Percentiles rank a stretch among this genome's conserved stretches.
Conservation (phyloP, 2,329 filamentous ascomycete genomes). For the Westerdykella sp. region DNA sequence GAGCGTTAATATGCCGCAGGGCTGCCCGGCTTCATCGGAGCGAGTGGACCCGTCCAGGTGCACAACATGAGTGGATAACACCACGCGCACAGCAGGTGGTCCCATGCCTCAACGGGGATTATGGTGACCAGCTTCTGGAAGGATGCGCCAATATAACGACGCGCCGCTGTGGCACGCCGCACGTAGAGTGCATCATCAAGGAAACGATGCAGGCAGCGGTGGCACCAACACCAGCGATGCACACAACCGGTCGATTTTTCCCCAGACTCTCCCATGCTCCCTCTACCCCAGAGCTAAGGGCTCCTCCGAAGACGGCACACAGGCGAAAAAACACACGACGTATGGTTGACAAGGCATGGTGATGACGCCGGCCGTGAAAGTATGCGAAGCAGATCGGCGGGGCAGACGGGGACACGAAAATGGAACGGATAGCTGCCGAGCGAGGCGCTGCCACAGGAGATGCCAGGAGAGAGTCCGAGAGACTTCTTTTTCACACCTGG, state of each 20-base stretch:
- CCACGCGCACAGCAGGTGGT: slow-evolving; percentile 5
- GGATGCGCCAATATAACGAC: slow-evolving; percentile 9
- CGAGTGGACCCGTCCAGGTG: slow-evolving; percentile 7
- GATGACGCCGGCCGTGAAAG: not conserved
- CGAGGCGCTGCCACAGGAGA: too few relatives aligned
- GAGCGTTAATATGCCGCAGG: slow-evolving; percentile 5
- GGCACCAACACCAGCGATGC: too few relatives aligned
- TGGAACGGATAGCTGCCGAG: slow-evolving; percentile 16
- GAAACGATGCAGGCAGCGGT: too few relatives aligned
- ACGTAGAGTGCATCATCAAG: slow-evolving; percentile 14
- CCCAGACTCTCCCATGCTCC: not conserved
- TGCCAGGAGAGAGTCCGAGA: too few relatives aligned
- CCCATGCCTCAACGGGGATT: slow-evolving; percentile 3
- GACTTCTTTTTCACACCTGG: too few relatives aligned
- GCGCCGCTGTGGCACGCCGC: slow-evolving; percentile 18
- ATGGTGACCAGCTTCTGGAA: slow-evolving; percentile 19
- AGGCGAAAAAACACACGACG: not conserved
- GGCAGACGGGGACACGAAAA: slow-evolving; percentile 20
- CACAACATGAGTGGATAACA: slow-evolving; percentile 7
- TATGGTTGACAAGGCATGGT: not conserved
- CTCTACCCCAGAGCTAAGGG: not conserved
- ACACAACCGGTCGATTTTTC: not conserved
- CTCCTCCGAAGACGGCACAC: too few relatives aligned
- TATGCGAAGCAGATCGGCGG: not conserved
- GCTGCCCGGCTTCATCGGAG: slow-evolving; percentile 9